A percentile compares a stretch with the other conserved stretches of the same genome.
Evolutionary conservation across 176 grass and related monocot genomes (phyloP).

Genomic region (Oryza nivara): DNA sequence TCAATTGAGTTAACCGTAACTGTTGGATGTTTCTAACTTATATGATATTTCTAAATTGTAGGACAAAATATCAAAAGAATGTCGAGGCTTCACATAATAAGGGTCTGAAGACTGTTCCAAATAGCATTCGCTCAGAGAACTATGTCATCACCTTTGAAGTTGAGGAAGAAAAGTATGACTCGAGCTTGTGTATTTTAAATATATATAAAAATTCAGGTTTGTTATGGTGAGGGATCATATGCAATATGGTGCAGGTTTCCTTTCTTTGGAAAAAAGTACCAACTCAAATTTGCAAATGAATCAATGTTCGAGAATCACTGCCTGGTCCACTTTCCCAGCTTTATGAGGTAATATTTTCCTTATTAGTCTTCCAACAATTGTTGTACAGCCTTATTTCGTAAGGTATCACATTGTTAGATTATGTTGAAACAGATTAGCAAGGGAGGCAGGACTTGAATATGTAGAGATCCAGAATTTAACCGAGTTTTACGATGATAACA

Average conservation of each 20-base stretch:
- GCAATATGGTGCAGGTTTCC: constrained; percentile 68
- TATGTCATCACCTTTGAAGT: constrained; percentile 94
- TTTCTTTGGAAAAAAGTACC: constrained; percentile 90
- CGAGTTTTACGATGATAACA: constrained; percentile 99
- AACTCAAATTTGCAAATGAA: constrained; percentile 90
- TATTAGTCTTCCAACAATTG: constrained; percentile 25
- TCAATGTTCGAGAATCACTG: constrained; percentile 67
- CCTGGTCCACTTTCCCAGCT: constrained; percentile 85
- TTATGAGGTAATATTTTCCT: constrained; percentile 71
- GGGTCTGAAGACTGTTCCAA: constrained; percentile 72
- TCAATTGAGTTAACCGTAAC: neutral
- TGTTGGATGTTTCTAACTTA: neutral
- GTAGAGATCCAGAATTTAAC: constrained; percentile 96
- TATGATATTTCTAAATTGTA: constrained; percentile 15
- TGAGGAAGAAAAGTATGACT: constrained; percentile 94
- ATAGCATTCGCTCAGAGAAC: constrained; percentile 96
- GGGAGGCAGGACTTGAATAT: constrained; percentile 87
- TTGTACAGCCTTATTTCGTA: constrained; percentile 10
- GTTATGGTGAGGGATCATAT: constrained; percentile 35
- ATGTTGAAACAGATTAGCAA: constrained; percentile 78
- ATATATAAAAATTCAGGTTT: neutral
- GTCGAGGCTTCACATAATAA: constrained; percentile 95
- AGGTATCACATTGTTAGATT: constrained; percentile 36
- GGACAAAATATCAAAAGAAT: constrained; percentile 99
- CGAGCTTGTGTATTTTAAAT: constrained; percentile 4